Evolutionary conservation across 768 basidiomycete species (phyloP).

Genomic region (Amanita exitialis): DNA sequence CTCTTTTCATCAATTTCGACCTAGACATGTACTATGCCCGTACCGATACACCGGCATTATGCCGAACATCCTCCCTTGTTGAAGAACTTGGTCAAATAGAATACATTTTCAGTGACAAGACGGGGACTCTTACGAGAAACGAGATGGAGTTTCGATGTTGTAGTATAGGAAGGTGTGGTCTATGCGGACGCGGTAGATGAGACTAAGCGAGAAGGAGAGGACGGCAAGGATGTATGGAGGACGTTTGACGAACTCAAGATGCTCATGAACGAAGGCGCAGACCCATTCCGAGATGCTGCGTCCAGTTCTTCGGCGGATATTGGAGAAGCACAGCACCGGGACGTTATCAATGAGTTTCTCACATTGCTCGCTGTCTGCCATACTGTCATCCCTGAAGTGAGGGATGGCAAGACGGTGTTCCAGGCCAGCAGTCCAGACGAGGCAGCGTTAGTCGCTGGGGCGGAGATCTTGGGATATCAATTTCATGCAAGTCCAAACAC

Average conservation of each 20-base stretch:
- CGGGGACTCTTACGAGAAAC: slow-evolving; percentile 91
- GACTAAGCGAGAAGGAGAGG: slow-evolving; percentile 53
- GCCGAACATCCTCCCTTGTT: slow-evolving; percentile 95
- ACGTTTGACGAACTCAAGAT: slow-evolving; percentile 69
- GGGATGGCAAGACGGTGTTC: slow-evolving; percentile 82
- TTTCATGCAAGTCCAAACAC: slow-evolving; percentile 65
- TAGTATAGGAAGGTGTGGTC: slow-evolving; percentile 75
- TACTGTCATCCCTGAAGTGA: slow-evolving; percentile 93
- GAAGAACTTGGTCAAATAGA: slow-evolving; percentile 98
- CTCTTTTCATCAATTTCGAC: slow-evolving; percentile 93
- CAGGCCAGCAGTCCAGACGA: slow-evolving; percentile 98
- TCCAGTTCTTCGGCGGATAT: slow-evolving; percentile 21
- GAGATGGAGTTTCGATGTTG: slow-evolving; percentile 97
- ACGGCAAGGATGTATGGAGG: slow-evolving; percentile 56
- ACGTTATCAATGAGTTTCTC: slow-evolving; percentile 61
- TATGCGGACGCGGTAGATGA: slow-evolving; percentile 94
- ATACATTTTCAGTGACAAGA: slow-evolving; percentile 93
- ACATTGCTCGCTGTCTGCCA: slow-evolving; percentile 91
- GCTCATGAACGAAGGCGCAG: slow-evolving; percentile 38
- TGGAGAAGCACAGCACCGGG: slow-evolving; percentile 30
- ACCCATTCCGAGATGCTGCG: slow-evolving; percentile 50
- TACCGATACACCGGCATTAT: slow-evolving; percentile 94
- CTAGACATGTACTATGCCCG: slow-evolving; percentile 96
- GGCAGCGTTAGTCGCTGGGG: slow-evolving; percentile 90
- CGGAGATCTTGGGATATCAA: slow-evolving; percentile 84